Base-by-base conservation (phyloP, 345 rosid genomes). In the Reutealis trisperma region DNA sequence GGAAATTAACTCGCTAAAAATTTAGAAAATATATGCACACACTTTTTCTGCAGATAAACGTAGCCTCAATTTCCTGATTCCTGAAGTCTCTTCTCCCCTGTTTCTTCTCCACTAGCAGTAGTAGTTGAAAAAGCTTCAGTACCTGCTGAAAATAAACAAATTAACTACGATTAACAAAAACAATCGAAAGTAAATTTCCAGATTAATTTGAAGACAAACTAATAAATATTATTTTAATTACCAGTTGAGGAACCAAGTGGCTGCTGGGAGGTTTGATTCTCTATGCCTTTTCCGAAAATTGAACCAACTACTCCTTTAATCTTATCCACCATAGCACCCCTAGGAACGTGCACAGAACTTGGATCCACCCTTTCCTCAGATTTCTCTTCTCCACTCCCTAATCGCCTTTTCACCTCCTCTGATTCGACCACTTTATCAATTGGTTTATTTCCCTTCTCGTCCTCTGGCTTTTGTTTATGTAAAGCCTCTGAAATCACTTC, bases 281-380 rank as follows among this genome's bases (percentile, higher is more conserved):
- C 86, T 6, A 37, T 79, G 1, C 73, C 73, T 78, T 87, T 89
- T 7, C 88, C 79, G 37, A 91, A 37, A 93, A 88, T 85, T 0
- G 97, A 90, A 27, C 86, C 90, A 34, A 87, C 92, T 1, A 91
- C 84, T 30, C 80, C 91, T 77, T 60, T 89, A 37, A 92, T 52
- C 82, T 84, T 88, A 14, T 84, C 92, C 60, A 80, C 92, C 73
- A 92, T 64, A 0, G 79, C 87, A 54, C 72, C 84, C 15, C 76
- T 87, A 0, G 88, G 82, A 72, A 70, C 71, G 30, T 67, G 58
- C 3, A 70, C 85, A 32, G 68, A 74, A 12, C 67, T 71, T 4
- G 82, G 58, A 3, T 67, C 74, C 49, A 61, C 77, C 52, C 70
- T 75, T 25, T 63, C 84, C 8, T 22, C 78, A 2, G 79, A 60